Percentiles rank a stretch among this genome's conserved stretches.
These are phyloP conservation scores for Colletotrichum nymphaeae DNA, from an alignment of 2,329 filamentous ascomycete genomes.

Conservation along the genomic window DNA sequence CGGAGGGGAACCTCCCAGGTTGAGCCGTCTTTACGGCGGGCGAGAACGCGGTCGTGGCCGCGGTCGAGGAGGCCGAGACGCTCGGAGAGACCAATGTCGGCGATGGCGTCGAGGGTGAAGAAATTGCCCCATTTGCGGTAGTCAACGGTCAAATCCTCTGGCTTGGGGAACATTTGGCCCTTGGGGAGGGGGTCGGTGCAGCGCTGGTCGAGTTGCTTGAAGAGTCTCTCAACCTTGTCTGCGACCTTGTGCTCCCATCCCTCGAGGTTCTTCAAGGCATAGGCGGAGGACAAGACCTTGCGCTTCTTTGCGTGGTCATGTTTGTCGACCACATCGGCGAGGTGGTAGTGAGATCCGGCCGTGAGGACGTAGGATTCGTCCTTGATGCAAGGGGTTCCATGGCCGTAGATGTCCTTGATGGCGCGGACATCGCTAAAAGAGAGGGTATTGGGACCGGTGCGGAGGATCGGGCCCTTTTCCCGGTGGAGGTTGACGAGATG, in stretches of 20 bases:
- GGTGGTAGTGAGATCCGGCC: conserved; percentile 60
- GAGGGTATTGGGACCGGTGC: conserved; percentile 56
- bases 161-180: conserved; percentile 39
- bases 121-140: conserved; percentile 64
- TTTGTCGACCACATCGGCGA: conserved; percentile 64
- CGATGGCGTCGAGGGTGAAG: conserved; percentile 67
- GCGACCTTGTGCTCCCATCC: conserved; percentile 66
- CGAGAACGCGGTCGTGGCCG: conserved; percentile 57
- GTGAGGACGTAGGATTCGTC: conserved; percentile 58
- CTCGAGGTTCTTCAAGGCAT: conserved; percentile 65
- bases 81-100: conserved; percentile 64
- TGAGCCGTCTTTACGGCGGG: conserved; percentile 56
- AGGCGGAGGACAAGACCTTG: conserved; percentile 61
- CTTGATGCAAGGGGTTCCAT: conserved; percentile 62
- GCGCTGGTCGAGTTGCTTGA: conserved; percentile 54
- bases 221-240: conserved; percentile 59
- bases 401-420: conserved; percentile 62
- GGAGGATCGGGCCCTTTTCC: conserved; percentile 52
- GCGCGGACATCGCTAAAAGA: conserved; percentile 54
- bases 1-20: conserved; percentile 59
- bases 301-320: conserved; percentile 63
- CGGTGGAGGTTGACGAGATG: conserved; percentile 57
- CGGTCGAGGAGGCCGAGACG: conserved; percentile 62
- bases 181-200: conserved; percentile 52
- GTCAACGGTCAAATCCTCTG: conserved; percentile 58